A percentile compares a stretch with the other conserved stretches of the same genome.
Conservation (phyloP, 768 basidiomycete genomes). For the Russula compacta region DNA sequence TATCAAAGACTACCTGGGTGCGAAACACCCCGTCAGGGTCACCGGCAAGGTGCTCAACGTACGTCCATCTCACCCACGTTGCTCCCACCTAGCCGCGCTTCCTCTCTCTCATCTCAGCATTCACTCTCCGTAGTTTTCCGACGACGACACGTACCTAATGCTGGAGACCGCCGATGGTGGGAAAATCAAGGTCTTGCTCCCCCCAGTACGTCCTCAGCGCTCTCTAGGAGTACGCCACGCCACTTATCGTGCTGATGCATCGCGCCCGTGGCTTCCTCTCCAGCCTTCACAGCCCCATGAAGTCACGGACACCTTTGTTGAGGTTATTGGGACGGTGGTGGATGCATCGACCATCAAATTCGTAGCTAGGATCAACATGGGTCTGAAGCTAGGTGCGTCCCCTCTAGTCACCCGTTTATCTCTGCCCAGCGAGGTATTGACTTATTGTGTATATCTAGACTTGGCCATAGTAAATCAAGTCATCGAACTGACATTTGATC, state of each 20-base stretch:
- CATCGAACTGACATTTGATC: conserved; percentile 51
- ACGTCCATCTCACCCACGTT: neutral
- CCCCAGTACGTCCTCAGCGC: neutral
- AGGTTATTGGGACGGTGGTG: conserved; percentile 56
- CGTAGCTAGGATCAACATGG: conserved; percentile 44
- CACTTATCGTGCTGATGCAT: neutral
- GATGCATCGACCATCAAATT: conserved; percentile 50
- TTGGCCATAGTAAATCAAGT: conserved; percentile 54
- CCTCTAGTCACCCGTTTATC: neutral
- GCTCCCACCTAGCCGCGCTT: too few relatives aligned
- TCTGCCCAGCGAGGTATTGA: neutral
- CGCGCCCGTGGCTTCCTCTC: too few relatives aligned
- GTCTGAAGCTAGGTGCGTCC: conserved; percentile 50
- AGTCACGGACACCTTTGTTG: conserved; percentile 44
- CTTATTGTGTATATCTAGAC: conserved; percentile 29
- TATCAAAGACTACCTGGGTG: conserved; percentile 6
- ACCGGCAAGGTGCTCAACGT: conserved; percentile 18
- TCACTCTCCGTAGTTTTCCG: conserved; percentile 1
- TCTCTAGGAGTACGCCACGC: too few relatives aligned
- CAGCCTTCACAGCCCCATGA: conserved; percentile 29
- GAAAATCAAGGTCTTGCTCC: conserved; percentile 6
- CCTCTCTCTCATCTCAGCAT: neutral
- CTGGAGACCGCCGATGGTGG: conserved; percentile 19
- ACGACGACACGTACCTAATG: conserved; percentile 8
- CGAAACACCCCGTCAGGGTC: conserved; percentile 9